Base-by-base conservation (phyloP, 192 early-diverging fungal genomes). In the Coemansia sp. region DNA sequence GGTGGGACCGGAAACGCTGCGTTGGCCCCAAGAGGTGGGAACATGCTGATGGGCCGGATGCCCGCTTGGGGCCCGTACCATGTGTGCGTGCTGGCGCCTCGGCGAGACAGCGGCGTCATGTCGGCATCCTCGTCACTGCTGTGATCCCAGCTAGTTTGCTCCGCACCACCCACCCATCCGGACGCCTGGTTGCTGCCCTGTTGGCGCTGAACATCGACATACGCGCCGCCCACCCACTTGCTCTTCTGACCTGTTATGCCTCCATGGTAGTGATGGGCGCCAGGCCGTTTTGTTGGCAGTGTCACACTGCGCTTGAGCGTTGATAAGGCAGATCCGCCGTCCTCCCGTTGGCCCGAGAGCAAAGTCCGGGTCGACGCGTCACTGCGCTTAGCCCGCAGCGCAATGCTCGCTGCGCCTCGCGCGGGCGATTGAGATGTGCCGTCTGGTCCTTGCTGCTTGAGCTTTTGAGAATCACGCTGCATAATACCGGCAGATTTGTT, bases 21-120 rank as follows among this genome's bases (percentile, higher is more conserved):
- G 26, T 67, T 63, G 33, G 41, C 63, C 14, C 55, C 56, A 15
- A 63, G 54, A 57, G 60, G 54, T 24, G 70, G 76, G 10, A 69
- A 73, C 70, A 72, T 72, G 63, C 70, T 79, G 66, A 69, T 68
- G 7, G 75, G 75, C 3, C 76, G 70, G 48, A 62, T 42, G 14
- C 66, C 66, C 1, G 62, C 46, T 11, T 66, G 62, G 36, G 70
- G 76, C 21, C 78, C 72, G 41, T 68, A 77, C 74, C 74, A 77
- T 10, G 74, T 77, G 41, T 77, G 64, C 11, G 74, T 77, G 38
- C 53, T 62, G 19, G 38, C 50, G 17, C 62, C 61, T 3, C 69
- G 74, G 2, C 69, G 60, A 10, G 53, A 59, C 17, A 55, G 57
- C 26, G 56, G 62, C 38, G 55, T 56, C 35, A 21, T 60, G 12